Percentiles rank a stretch among this genome's conserved stretches.
Evolutionary conservation across 139 green algal genomes (phyloP).

Genomic region (Micromonas commoda): DNA sequence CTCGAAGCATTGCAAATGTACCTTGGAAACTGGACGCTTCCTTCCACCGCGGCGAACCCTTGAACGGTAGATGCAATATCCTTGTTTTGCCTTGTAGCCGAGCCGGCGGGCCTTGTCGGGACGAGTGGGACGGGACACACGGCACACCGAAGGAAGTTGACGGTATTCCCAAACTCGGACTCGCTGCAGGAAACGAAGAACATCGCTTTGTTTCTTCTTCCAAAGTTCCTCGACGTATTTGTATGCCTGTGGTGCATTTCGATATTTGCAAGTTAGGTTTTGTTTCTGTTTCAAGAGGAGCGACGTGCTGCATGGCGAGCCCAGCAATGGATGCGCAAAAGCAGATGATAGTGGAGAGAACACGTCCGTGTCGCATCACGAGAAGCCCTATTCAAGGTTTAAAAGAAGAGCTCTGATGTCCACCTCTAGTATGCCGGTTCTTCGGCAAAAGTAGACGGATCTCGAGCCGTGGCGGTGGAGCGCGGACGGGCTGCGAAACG

Average conservation of each 20-base stretch:
- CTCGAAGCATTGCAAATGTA: slow-evolving; percentile 9
- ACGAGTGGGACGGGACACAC: slow-evolving; percentile 75
- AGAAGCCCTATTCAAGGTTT: not conserved
- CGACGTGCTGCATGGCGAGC: no score
- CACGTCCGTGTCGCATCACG: not conserved
- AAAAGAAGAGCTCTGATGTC: not conserved
- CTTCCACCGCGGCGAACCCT: slow-evolving; percentile 90
- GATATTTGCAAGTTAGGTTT: no score
- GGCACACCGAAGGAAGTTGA: slow-evolving; percentile 84
- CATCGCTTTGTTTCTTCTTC: slow-evolving; percentile 97
- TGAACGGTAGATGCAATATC: slow-evolving; percentile 92
- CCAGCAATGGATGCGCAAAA: not conserved
- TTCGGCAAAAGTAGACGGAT: not conserved
- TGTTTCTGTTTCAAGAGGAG: no score
- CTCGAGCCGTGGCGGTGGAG: not conserved
- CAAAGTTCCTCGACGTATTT: slow-evolving; percentile 98
- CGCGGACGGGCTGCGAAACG: no score
- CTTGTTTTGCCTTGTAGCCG: slow-evolving; percentile 87
- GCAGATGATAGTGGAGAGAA: not conserved
- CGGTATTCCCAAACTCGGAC: slow-evolving; percentile 99
- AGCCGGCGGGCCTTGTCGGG: slow-evolving; percentile 95
- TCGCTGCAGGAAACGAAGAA: slow-evolving; percentile 95
- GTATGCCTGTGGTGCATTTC: slow-evolving; percentile 34
- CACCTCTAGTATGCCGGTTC: not conserved
- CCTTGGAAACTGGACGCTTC: slow-evolving; percentile 94